Base-by-base conservation (phyloP, 2,329 filamentous ascomycete species). In the Stemphylium vesicarium region DNA sequence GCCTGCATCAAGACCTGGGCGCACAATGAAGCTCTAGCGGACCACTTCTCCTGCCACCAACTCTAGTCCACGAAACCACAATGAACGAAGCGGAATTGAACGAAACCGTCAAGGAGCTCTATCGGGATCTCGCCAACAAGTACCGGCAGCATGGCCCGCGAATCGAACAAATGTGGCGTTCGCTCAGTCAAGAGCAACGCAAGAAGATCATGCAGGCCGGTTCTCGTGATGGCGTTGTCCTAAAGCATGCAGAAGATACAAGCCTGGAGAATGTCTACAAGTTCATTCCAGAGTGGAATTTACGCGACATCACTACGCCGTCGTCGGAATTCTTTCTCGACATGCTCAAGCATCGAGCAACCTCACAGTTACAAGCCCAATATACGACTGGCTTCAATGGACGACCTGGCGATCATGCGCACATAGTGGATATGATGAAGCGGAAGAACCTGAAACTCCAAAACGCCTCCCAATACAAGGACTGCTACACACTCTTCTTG, bases 261-360 rank as follows among this genome's bases (percentile, higher is more conserved):
- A 71, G 74, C 0, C 12, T 80, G 20, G 78, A 76, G 0, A 68
- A 69, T n/a, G 63, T 76, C 13, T 76, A 57, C 60, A 77, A 76
- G n/a, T 39, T 80, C 2, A 60, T 77, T 0, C 78, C 79, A 0
- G 81, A 82, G 42, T 76, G 72, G 71, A 81, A 82, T 51, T 50
- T 82, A 1, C 69, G 63, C 7, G 78, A 82, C 20, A 64, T 82
- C 2, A 60, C 76, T 3, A 60, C 68, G 0, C 65, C 74, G 0
- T 65, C 62, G 1, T 72, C 79, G 0, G 39, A 60, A 13, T 70
- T 58, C 51, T 50, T 81, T 4, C 65, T 81, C 1, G 63, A 75
- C 11, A 58, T 78, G 5, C 55, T 82, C 3, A 72, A 76, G 20
- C 62, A 78, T 32, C 72, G 79, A 6, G 74, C 75, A 32, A 77